Evolutionary conservation across 2,329 filamentous ascomycete species (phyloP).

Genomic region (Helminthosporium solani): DNA sequence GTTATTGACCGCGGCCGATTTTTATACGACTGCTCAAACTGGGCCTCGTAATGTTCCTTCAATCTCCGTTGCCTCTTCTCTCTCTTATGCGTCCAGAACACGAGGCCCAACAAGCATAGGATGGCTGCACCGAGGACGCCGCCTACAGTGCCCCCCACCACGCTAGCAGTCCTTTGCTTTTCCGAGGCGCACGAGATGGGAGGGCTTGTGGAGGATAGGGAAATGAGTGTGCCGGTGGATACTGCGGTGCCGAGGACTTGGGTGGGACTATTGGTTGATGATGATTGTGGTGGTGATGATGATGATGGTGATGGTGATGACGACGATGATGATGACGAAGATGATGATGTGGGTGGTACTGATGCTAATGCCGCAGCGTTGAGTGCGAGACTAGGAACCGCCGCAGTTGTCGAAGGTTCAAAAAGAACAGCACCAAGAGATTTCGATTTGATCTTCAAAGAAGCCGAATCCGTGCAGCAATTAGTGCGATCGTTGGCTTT

Average conservation of each 20-base stretch:
- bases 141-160: slow-evolving; percentile 29
- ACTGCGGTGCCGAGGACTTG: slow-evolving; percentile 11
- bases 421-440: slow-evolving; percentile 26
- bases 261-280: slow-evolving; percentile 10
- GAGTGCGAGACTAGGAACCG: background rate
- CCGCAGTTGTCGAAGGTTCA: slow-evolving; percentile 10
- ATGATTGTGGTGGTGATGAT: slow-evolving; percentile 9
- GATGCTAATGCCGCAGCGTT: slow-evolving; percentile 6
- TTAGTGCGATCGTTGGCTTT: slow-evolving; percentile 21
- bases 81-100: slow-evolving; percentile 29
- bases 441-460: slow-evolving; percentile 23
- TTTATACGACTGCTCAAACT: slow-evolving; percentile 1
- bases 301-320: slow-evolving; percentile 9
- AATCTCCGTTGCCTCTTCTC: slow-evolving; percentile 34
- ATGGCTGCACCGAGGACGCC: slow-evolving; percentile 25
- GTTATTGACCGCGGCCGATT: background rate
- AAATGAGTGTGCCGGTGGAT: slow-evolving; percentile 11
- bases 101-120: slow-evolving; percentile 12
- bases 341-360: background rate
- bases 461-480: slow-evolving; percentile 33
- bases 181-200: slow-evolving; percentile 9
- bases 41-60: slow-evolving; percentile 25
- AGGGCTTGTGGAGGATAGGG: slow-evolving; percentile 1
- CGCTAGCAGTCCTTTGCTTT: slow-evolving; percentile 18
- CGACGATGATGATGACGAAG: too few species aligned